Evolutionary conservation across 192 early-diverging fungal species (phyloP).

Genomic region (Rhizophagus sp.): DNA sequence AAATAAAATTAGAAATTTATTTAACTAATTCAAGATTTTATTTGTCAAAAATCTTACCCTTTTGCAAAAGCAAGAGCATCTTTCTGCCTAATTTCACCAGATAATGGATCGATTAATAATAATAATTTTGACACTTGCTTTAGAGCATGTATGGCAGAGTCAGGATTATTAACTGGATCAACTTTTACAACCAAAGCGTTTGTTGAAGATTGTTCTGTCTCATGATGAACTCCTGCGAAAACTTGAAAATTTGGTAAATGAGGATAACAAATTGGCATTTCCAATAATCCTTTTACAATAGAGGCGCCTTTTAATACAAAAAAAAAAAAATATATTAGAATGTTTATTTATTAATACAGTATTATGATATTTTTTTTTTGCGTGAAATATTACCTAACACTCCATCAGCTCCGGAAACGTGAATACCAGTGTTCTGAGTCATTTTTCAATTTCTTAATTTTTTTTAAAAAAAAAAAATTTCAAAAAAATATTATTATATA

Average conservation of each 20-base stretch:
- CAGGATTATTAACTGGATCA: slow-evolving; percentile 9
- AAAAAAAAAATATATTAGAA: not conserved
- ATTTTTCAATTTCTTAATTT: not conserved
- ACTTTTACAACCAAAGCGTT: not conserved
- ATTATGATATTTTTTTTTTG: not conserved
- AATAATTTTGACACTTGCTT: slow-evolving; percentile 10
- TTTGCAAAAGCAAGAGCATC: not conserved
- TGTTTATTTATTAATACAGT: not conserved
- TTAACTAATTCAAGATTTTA: not conserved
- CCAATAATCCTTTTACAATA: not conserved
- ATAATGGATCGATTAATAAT: not conserved
- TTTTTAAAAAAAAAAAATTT: not conserved
- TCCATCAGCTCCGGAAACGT: slow-evolving; percentile 4
- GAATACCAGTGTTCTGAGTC: not conserved
- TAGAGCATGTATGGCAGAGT: not conserved
- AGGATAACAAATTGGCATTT: not conserved
- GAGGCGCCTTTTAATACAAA: not conserved
- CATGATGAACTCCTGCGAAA: slow-evolving; percentile 6
- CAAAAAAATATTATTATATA: not conserved
- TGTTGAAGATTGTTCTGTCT: not conserved
- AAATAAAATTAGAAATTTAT: not conserved
- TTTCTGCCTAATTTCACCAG: not conserved
- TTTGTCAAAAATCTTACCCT: not conserved
- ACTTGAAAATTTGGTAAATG: not conserved
- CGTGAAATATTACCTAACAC: not conserved